phyloP scores from a whole-genome alignment of 768 basidiomycete genomes.

The Leucosporidium yakuticum region DNA sequence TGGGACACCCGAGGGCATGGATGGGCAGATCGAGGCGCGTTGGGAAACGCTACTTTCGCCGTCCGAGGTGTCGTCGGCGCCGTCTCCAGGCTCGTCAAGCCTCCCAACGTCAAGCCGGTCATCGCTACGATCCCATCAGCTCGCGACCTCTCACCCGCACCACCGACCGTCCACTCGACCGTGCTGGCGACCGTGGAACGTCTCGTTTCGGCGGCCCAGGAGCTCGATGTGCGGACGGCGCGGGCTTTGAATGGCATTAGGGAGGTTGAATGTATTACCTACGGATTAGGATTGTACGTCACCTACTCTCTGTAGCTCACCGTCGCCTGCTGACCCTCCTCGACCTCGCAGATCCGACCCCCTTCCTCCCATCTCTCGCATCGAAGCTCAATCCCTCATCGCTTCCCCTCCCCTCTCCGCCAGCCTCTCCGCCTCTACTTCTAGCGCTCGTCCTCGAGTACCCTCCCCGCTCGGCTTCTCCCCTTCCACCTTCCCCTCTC shows the following conservation, averaged over 20 bases:
- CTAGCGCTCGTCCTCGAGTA: not conserved
- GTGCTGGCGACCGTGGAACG: not conserved
- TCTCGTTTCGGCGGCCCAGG: conserved; percentile 12
- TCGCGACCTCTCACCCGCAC: too few species aligned
- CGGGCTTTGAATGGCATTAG: not conserved
- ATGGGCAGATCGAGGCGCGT: not conserved
- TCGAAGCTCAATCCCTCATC: not conserved
- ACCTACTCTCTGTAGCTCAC: not conserved
- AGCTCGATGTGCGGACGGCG: conserved; percentile 18
- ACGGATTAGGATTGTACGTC: conserved; percentile 11
- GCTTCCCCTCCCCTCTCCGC: not conserved
- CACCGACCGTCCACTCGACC: too few species aligned
- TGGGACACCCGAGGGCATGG: conserved; percentile 14
- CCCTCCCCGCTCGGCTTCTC: conserved; percentile 4
- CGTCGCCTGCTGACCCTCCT: not conserved
- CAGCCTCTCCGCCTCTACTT: not conserved
- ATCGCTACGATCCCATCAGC: too few species aligned
- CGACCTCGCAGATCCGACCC: conserved; percentile 10
- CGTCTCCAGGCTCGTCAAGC: too few species aligned
- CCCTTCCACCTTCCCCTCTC: not conserved
- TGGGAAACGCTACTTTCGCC: not conserved
- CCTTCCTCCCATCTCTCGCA: conserved; percentile 16
- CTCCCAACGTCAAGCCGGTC: too few species aligned
- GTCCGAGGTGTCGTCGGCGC: too few species aligned
- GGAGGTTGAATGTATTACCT: conserved; percentile 19